Evolutionary conservation across 768 basidiomycete species (phyloP), one percentile per base, ranked within the genome.

Genomic region (Leccinum boreale): DNA sequence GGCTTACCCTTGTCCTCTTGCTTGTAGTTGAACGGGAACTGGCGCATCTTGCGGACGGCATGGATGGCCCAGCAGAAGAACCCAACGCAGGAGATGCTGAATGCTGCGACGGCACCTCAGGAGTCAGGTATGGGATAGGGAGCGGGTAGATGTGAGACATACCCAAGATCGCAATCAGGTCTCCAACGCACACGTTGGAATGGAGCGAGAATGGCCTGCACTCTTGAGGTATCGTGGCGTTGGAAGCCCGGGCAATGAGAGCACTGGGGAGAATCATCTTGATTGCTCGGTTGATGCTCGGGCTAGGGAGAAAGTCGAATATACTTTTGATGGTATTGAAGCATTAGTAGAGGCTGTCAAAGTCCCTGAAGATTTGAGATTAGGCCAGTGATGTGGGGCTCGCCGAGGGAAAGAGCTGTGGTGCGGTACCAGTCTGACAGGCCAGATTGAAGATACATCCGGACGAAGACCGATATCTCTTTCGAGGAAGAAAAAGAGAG

Each of bases 91-190:
- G 67, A 61, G 6, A 67, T 15, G 19, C 66, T 49, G 50, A 57
- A 67, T 3, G 52, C 59, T 67, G 26, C 12, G 3, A 23, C 23
- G 15, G 14, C 19, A 6, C 4, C 17, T 67, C 23, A 55, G n/a
- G 29, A 45, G 21, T 26, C 2, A 28, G 24, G 56, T 23, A 5
- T 35, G 15, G 39, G 36, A 29, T 11, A n/a, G 9, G 1, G 21
- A 21, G 1, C 10, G 17, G n/a, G 9, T 42, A n/a, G 28, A 24
- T 23, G 3, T 11, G 9, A 19, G 14, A 57, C 70, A 3, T 29
- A 67, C 70, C 70, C 10, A 71, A 2, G 39, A 71, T 65, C 3
- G 57, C 62, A 44, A 69, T 28, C 19, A 69, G 8, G 52, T 69
- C 65, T 1, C 70, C 68, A 3, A 69, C 11, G 19, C 68, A 69